These are phyloP conservation scores for Scleroderma citrinum DNA, from an alignment of 768 basidiomycete species.

Conservation along the genomic window DNA sequence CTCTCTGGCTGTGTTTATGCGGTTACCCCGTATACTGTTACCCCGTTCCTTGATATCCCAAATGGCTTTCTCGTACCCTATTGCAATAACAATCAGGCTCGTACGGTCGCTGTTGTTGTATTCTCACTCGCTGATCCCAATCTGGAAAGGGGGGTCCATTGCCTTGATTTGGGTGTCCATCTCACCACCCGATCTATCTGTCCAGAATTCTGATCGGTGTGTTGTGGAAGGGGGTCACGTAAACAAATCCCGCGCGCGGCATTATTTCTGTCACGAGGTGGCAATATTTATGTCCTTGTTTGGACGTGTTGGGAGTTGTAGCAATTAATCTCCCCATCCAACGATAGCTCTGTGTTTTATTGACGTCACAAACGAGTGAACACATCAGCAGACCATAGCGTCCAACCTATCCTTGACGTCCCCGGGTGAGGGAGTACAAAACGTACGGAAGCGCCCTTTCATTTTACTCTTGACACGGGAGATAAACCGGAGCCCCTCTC, in stretches of 20 bases:
- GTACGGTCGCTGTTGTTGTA: background rate
- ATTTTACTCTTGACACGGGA: too few relatives aligned
- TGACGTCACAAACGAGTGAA: too few relatives aligned
- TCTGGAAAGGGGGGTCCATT: background rate
- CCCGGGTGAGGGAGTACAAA: too few relatives aligned
- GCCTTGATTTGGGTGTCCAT: slow-evolving; percentile 15
- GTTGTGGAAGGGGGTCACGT: slow-evolving; percentile 2
- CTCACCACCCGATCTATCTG: slow-evolving; percentile 24
- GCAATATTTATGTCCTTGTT: background rate
- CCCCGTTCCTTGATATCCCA: slow-evolving; percentile 31
- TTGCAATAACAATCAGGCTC: slow-evolving; percentile 6
- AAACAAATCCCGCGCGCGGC: slow-evolving; percentile 4
- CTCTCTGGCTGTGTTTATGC: slow-evolving; percentile 25
- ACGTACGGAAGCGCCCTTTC: too few relatives aligned
- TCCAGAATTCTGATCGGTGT: slow-evolving; percentile 31
- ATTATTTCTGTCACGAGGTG: background rate
- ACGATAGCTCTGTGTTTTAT: too few relatives aligned
- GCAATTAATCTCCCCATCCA: background rate
- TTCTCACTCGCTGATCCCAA: slow-evolving; percentile 16
- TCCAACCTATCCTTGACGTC: too few relatives aligned
- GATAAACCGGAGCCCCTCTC: too few relatives aligned
- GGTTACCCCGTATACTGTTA: slow-evolving; percentile 35
- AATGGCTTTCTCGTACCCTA: slow-evolving; percentile 9
- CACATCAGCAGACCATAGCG: too few relatives aligned
- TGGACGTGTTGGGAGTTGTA: background rate